Evolutionary conservation across 73 alveolate genomes (phyloP).

Genomic region (Tetrahymena malaccensis): DNA sequence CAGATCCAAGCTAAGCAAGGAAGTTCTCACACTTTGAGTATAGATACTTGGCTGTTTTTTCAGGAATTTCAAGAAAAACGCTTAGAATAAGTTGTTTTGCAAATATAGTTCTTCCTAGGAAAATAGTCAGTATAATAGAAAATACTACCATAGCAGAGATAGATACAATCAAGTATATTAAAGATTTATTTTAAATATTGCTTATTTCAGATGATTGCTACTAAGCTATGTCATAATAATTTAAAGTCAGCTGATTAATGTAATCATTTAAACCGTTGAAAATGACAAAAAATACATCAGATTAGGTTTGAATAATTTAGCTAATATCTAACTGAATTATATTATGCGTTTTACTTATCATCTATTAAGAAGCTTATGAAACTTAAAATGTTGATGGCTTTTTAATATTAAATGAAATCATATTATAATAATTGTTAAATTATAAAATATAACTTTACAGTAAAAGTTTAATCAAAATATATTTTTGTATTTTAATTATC

Average conservation of each 20-base stretch:
- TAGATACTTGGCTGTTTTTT: slow-evolving; percentile 31
- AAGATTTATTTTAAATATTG: not conserved
- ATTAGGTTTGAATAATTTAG: not conserved
- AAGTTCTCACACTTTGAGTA: slow-evolving; percentile 37
- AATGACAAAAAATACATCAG: not conserved
- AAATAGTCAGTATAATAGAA: not conserved
- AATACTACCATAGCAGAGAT: not conserved
- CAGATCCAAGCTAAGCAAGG: slow-evolving; percentile 13
- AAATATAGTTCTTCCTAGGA: not conserved
- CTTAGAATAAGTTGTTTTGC: slow-evolving; percentile 3
- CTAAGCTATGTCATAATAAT: not conserved
- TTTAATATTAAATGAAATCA: not conserved
- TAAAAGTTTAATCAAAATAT: not conserved
- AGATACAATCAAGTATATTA: not conserved
- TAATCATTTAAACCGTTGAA: not conserved
- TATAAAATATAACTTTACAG: not conserved
- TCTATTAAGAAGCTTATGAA: not conserved
- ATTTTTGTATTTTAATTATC: not conserved
- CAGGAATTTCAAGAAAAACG: slow-evolving; percentile 36
- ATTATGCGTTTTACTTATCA: not conserved
- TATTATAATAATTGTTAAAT: not conserved
- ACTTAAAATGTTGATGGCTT: not conserved
- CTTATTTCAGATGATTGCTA: not conserved
- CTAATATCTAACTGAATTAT: not conserved
- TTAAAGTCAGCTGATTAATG: not conserved